phyloP scores from a whole-genome alignment of 352 stramenopile genomes.

The Globisporangium camurandrum region DNA sequence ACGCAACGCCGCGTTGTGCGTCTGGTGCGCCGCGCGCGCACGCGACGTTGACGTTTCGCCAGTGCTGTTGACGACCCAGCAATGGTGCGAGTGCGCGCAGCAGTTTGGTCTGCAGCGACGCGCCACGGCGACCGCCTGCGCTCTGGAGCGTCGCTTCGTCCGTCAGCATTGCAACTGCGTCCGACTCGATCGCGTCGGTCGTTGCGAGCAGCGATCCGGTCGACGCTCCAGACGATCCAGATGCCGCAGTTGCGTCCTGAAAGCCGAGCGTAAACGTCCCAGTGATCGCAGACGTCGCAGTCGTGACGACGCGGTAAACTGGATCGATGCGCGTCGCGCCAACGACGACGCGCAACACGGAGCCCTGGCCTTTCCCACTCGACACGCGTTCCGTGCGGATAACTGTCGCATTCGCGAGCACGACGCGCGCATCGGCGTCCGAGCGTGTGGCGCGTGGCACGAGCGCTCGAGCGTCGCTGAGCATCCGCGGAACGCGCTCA shows the following conservation, averaged over 20 bases:
- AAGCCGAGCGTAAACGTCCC: constrained; percentile 24
- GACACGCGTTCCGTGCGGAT: constrained; percentile 16
- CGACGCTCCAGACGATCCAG: too few relatives aligned
- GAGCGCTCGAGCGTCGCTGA: constrained; percentile 6
- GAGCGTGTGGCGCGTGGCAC: constrained; percentile 8
- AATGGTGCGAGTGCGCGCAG: constrained; percentile 5
- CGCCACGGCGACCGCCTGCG: constrained; percentile 17
- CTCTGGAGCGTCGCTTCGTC: constrained; percentile 22
- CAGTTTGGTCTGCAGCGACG: constrained; percentile 25
- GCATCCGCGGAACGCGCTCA: constrained; percentile 19
- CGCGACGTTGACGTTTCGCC: constrained; percentile 2
- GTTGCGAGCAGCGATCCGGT: constrained; percentile 13
- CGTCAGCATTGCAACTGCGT: constrained; percentile 22
- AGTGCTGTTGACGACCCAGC: not conserved
- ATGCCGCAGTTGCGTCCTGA: constrained; percentile 1
- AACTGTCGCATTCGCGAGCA: not conserved
- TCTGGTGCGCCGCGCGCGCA: constrained; percentile 8
- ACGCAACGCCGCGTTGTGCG: constrained; percentile 7
- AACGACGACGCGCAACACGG: constrained; percentile 18
- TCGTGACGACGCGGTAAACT: constrained; percentile 18
- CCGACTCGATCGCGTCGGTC: constrained; percentile 17
- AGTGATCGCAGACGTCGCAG: constrained; percentile 1
- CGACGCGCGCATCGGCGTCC: constrained; percentile 6
- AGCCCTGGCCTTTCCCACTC: constrained; percentile 19
- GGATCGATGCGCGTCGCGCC: constrained; percentile 14